phyloP scores from a whole-genome alignment of 2,329 filamentous ascomycete species.

The Phoma sp. region DNA sequence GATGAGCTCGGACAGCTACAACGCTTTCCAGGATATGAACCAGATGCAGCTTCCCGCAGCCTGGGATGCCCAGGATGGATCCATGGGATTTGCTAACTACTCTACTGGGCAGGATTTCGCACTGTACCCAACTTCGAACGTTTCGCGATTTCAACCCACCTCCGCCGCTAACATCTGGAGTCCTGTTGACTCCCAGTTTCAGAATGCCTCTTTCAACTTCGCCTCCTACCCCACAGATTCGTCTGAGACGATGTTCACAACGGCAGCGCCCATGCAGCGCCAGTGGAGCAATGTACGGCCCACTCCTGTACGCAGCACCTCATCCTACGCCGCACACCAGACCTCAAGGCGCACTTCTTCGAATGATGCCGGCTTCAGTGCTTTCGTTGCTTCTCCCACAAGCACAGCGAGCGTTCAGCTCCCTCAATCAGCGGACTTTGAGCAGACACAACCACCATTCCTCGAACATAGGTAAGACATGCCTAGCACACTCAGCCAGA shows the following conservation, averaged over 20 bases:
- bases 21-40: conserved; percentile 43
- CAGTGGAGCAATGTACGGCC: conserved; percentile 32
- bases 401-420: conserved; percentile 38
- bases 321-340: conserved; percentile 35
- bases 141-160: conserved; percentile 30
- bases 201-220: conserved; percentile 35
- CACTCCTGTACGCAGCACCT: conserved; percentile 29
- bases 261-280: conserved; percentile 25
- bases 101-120: conserved; percentile 45
- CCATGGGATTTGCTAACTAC: conserved; percentile 47
- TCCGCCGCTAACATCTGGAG: conserved; percentile 32
- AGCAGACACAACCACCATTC: conserved; percentile 28
- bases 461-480: conserved; percentile 28
- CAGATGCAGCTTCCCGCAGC: conserved; percentile 42
- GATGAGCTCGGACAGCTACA: conserved; percentile 45
- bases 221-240: conserved; percentile 30
- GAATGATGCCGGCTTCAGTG: conserved; percentile 31
- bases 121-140: conserved; percentile 35
- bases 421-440: conserved; percentile 28
- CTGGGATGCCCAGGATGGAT: conserved; percentile 40
- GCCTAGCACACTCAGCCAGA: background rate
- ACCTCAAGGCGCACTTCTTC: conserved; percentile 32
- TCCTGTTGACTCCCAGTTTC: conserved; percentile 34
- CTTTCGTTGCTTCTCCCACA: conserved; percentile 41
- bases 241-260: conserved; percentile 33